phyloP scores from a whole-genome alignment of 1,284 basidiomycete genomes.

The Fistulinella staudtii region DNA sequence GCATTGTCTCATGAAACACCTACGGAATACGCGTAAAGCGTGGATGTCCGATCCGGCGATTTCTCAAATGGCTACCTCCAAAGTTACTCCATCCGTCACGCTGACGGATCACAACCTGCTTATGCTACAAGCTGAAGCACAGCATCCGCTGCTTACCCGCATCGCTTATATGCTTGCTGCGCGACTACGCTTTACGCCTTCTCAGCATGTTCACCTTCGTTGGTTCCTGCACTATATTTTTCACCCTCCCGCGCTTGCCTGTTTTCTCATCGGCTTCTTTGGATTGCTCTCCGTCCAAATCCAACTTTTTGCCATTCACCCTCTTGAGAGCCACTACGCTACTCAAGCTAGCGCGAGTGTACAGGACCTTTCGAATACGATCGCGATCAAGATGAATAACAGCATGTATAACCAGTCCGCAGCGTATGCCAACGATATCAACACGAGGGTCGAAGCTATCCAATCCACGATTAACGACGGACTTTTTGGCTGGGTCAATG shows the following conservation, averaged over 20 bases:
- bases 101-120: conserved; percentile 74
- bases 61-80: conserved; percentile 35
- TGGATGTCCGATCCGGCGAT: conserved; percentile 70
- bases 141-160: conserved; percentile 68
- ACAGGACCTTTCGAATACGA: conserved; percentile 63
- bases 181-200: conserved; percentile 50
- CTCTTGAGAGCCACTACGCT: conserved; percentile 63
- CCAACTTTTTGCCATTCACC: conserved; percentile 75
- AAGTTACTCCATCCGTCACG: conserved; percentile 47
- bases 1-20: conserved; percentile 59
- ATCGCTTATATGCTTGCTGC: conserved; percentile 53
- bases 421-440: conserved; percentile 74
- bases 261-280: conserved; percentile 86
- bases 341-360: conserved; percentile 57
- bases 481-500: conserved; percentile 92
- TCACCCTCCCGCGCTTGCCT: conserved; percentile 84
- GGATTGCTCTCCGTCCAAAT: conserved; percentile 87
- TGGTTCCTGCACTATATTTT: conserved; percentile 90
- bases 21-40: conserved; percentile 67
- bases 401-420: conserved; percentile 78
- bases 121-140: conserved; percentile 60
- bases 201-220: conserved; percentile 59
- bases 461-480: conserved; percentile 81
- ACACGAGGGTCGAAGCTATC: conserved; percentile 62
- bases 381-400: conserved; percentile 74